phyloP scores from a whole-genome alignment of 2,329 filamentous ascomycete genomes.

The Fusarium staphyleae region DNA sequence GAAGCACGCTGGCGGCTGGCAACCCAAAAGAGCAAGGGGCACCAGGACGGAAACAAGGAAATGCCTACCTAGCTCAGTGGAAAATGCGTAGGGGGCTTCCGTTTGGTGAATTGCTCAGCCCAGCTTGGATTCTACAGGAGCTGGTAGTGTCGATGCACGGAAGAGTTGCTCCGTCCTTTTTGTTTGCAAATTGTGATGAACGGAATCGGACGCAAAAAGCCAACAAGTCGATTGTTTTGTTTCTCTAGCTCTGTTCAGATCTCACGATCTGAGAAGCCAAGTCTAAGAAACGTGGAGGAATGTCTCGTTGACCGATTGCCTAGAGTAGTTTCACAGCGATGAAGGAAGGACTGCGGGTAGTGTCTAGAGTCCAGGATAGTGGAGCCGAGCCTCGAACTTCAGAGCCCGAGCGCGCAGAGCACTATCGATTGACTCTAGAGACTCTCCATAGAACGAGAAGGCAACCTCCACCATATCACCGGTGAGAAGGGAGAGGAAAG shows the following conservation, averaged over 20 bases:
- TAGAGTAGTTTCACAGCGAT: constrained; percentile 31
- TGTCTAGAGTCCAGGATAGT: neutral
- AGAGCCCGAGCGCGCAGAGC: constrained; percentile 16
- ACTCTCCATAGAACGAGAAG: constrained; percentile 13
- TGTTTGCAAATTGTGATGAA: neutral
- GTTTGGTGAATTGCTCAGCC: neutral
- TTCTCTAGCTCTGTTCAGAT: constrained; percentile 15
- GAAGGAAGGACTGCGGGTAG: neutral
- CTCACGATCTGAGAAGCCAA: constrained; percentile 22
- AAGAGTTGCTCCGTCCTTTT: constrained; percentile 24
- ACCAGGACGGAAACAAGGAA: constrained; percentile 30
- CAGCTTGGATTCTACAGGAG: constrained; percentile 1
- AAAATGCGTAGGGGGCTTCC: constrained; percentile 3
- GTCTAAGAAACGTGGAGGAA: constrained; percentile 21
- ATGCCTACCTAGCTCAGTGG: neutral
- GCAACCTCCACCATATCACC: constrained; percentile 17
- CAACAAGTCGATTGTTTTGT: constrained; percentile 14
- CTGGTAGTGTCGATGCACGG: constrained; percentile 15
- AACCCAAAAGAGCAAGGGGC: constrained; percentile 3
- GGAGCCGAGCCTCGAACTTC: neutral
- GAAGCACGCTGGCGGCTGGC: constrained; percentile 5
- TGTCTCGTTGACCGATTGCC: constrained; percentile 24
- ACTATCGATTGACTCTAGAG: constrained; percentile 24
- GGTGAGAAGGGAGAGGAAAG: constrained; percentile 1
- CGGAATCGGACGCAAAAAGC: neutral